phyloP scores from a whole-genome alignment of 208 protist genomes.

The Trypanosoma grayi region DNA sequence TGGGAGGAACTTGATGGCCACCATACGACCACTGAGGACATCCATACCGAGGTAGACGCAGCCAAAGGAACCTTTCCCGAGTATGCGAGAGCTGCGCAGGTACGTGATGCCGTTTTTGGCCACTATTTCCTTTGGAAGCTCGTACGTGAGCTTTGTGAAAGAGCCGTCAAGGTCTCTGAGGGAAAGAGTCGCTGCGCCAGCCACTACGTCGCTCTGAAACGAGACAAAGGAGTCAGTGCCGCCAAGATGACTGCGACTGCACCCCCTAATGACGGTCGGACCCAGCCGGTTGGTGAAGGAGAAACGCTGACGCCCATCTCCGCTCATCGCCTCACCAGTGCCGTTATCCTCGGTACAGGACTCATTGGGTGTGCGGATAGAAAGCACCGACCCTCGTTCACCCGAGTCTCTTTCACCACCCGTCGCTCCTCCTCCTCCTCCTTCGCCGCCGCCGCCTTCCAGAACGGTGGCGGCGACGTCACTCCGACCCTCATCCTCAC shows the following conservation, averaged over 20 bases:
- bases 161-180: constrained; percentile 13
- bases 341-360: background rate
- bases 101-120: constrained; percentile 80
- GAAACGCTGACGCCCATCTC: constrained; percentile 20
- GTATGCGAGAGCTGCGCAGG: constrained; percentile 69
- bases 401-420: background rate
- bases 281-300: constrained; percentile 20
- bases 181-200: constrained; percentile 5
- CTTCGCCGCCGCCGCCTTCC: background rate
- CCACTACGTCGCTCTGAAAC: constrained; percentile 8
- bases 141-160: constrained; percentile 7
- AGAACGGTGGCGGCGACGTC: background rate
- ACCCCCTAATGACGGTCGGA: background rate
- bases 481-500: background rate
- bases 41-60: constrained; percentile 87
- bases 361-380: constrained; percentile 1
- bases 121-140: constrained; percentile 52
- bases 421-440: background rate
- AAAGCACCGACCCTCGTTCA: constrained; percentile 4
- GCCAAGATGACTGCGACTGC: constrained; percentile 4
- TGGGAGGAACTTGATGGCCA: constrained; percentile 85
- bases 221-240: constrained; percentile 14
- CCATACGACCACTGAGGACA: constrained; percentile 67
- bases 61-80: constrained; percentile 86
- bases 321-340: background rate